Evolutionary conservation across 2,329 filamentous ascomycete genomes (phyloP).

Genomic region (Claviceps sp.): DNA sequence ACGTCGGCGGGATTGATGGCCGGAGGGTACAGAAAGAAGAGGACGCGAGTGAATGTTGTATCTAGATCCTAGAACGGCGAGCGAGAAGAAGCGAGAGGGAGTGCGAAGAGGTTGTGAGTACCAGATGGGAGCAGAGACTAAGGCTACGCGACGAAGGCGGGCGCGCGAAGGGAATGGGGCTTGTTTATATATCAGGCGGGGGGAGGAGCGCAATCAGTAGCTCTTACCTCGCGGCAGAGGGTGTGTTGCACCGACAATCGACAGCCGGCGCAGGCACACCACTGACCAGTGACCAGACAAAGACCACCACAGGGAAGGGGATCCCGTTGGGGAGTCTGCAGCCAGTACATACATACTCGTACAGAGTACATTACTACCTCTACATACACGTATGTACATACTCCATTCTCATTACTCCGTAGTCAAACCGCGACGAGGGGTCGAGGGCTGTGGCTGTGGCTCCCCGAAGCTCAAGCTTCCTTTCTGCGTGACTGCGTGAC

Average conservation of each 20-base stretch:
- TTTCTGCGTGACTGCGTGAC: neutral
- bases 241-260: neutral
- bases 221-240: slow-evolving; percentile 6
- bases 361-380: too few species aligned
- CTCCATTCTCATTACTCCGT: too few species aligned
- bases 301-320: neutral
- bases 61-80: slow-evolving; percentile 9
- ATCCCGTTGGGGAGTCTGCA: neutral
- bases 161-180: slow-evolving; percentile 37
- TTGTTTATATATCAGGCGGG: slow-evolving; percentile 50
- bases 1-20: neutral
- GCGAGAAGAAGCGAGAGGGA: slow-evolving; percentile 9
- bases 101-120: slow-evolving; percentile 12
- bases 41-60: slow-evolving; percentile 11
- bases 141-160: slow-evolving; percentile 27
- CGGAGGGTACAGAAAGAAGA: slow-evolving; percentile 5
- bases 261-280: slow-evolving; percentile 1
- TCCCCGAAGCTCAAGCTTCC: slow-evolving; percentile 1
- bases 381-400: too few species aligned
- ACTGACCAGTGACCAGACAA: neutral
- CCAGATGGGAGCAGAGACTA: slow-evolving; percentile 18
- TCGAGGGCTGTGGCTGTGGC: neutral
- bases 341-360: too few species aligned
- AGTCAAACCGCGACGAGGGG: neutral
- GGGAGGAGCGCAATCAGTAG: slow-evolving; percentile 42